A percentile compares a stretch with the other conserved stretches of the same genome.
phyloP scores from a whole-genome alignment of 352 stramenopile genomes.

The Phytophthora cajani region DNA sequence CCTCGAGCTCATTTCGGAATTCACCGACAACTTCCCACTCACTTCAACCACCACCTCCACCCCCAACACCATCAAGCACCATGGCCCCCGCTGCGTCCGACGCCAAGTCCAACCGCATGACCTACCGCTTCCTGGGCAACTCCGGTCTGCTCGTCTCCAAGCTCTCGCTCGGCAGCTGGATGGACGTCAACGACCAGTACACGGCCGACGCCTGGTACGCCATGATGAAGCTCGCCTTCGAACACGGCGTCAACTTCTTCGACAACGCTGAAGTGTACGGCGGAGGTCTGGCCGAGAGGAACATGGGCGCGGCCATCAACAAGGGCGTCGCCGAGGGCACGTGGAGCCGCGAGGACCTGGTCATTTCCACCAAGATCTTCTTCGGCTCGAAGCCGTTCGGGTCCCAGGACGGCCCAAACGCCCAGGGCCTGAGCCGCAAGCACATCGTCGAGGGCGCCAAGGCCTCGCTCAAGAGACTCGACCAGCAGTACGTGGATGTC shows the following conservation, averaged over 20 bases:
- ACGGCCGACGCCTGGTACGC: constrained; percentile 36
- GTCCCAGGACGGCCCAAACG: constrained; percentile 22
- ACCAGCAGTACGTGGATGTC: constrained; percentile 49
- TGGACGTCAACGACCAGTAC: constrained; percentile 23
- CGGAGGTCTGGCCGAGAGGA: constrained; percentile 28
- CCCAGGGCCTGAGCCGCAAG: constrained; percentile 44
- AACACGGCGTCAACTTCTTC: constrained; percentile 57
- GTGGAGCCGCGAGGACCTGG: constrained; percentile 46
- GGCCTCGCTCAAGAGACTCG: constrained; percentile 36
- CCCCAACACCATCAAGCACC: not conserved
- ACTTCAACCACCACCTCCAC: not conserved
- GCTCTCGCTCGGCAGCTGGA: constrained; percentile 46
- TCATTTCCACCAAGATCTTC: constrained; percentile 58
- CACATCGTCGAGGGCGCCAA: constrained; percentile 62
- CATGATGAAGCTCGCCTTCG: constrained; percentile 28
- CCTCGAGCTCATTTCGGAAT: constrained; percentile 7
- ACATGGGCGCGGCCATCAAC: constrained; percentile 43
- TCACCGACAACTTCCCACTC: constrained; percentile 1
- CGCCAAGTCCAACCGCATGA: constrained; percentile 11
- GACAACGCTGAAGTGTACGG: constrained; percentile 51
- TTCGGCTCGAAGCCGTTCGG: constrained; percentile 18
- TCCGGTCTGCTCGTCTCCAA: constrained; percentile 46
- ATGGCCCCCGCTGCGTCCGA: constrained; percentile 3
- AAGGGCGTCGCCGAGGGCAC: constrained; percentile 17
- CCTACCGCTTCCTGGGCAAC: constrained; percentile 30